A percentile compares a stretch with the other conserved stretches of the same genome.
Evolutionary conservation across 2,329 filamentous ascomycete species (phyloP).

Genomic region (Beauveria varroae): DNA sequence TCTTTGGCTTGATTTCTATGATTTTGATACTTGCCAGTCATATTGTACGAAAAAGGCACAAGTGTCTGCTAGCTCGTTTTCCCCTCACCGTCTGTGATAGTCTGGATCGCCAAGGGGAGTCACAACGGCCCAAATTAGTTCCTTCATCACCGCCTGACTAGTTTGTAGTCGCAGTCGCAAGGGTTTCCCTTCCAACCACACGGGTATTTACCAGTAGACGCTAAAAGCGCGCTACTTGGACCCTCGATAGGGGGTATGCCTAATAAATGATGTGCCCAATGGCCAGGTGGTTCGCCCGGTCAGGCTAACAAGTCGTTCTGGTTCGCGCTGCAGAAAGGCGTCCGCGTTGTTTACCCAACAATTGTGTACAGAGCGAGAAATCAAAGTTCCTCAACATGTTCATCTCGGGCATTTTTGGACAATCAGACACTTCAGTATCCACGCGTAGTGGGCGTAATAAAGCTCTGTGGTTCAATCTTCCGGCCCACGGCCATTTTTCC

Average conservation of each 20-base stretch:
- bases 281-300: neutral
- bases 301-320: neutral
- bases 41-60: neutral
- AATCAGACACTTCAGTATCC: neutral
- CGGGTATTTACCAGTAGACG: neutral
- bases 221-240: neutral
- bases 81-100: neutral
- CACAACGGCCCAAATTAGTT: neutral
- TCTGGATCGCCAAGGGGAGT: neutral
- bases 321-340: slow-evolving; percentile 1
- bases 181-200: neutral
- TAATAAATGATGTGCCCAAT: neutral
- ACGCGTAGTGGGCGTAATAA: neutral
- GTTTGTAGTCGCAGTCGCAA: neutral
- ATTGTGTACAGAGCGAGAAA: neutral
- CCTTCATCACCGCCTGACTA: neutral
- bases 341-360: neutral
- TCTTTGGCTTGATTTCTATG: neutral
- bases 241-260: neutral
- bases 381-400: neutral
- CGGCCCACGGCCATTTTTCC: neutral
- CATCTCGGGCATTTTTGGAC: neutral
- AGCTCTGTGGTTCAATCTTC: neutral
- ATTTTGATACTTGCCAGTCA: neutral
- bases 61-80: neutral